phyloP scores from a whole-genome alignment of 2,329 filamentous ascomycete genomes.

The Penicillium sp. region DNA sequence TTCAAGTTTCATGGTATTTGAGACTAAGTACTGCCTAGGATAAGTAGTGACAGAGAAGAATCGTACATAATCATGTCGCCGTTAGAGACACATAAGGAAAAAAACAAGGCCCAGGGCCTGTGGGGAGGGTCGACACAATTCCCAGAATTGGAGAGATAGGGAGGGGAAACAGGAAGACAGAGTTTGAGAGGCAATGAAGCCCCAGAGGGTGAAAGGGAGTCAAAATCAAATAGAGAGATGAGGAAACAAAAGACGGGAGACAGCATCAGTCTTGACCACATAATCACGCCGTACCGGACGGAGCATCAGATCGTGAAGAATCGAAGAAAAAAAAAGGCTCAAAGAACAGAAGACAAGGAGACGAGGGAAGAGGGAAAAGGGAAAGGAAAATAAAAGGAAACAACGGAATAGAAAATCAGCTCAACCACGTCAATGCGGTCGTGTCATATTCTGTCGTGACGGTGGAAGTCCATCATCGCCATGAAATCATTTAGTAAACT shows the following conservation, averaged over 20 bases:
- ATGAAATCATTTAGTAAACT: constrained; percentile 33
- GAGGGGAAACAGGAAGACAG: constrained; percentile 8
- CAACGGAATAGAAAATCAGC: constrained; percentile 8
- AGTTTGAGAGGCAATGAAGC: constrained; percentile 4
- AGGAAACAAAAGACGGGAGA: constrained; percentile 8
- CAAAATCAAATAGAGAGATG: constrained; percentile 10
- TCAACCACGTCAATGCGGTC: constrained; percentile 21
- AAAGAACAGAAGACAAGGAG: constrained; percentile 8
- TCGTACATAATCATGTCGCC: constrained; percentile 29
- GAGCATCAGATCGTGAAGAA: constrained; percentile 21
- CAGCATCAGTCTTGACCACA: constrained; percentile 20
- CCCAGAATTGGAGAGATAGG: constrained; percentile 13
- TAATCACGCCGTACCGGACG: constrained; percentile 24
- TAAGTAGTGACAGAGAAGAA: constrained; percentile 16
- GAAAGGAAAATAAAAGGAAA: constrained; percentile 6
- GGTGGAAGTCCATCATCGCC: constrained; percentile 11
- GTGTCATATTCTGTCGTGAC: constrained; percentile 20
- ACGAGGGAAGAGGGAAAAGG: constrained; percentile 4
- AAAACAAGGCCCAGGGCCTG: constrained; percentile 11
- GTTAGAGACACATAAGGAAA: constrained; percentile 26
- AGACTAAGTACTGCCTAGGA: background rate
- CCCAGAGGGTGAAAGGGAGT: no score
- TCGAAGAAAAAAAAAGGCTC: constrained; percentile 10
- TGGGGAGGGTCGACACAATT: constrained; percentile 14
- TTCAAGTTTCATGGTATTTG: constrained; percentile 2